Evolutionary conservation across 768 basidiomycete genomes (phyloP).

Genomic region (Lactarius trivialis): DNA sequence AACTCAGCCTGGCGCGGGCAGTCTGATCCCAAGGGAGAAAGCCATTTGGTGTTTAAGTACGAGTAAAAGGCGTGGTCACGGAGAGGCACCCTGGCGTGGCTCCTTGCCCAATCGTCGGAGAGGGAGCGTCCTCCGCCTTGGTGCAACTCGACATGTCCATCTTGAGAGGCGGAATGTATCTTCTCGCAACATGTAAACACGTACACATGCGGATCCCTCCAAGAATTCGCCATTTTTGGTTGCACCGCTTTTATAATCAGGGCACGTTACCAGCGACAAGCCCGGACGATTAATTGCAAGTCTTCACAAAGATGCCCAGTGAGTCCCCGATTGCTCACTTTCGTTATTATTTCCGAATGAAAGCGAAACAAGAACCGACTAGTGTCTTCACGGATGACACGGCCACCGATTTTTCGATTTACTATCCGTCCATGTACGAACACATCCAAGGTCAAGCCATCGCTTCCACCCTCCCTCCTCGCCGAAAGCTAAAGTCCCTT

Average conservation of each 20-base stretch:
- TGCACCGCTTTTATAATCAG: neutral
- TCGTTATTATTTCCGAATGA: neutral
- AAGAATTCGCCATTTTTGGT: neutral
- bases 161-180: neutral
- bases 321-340: neutral
- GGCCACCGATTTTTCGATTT: conserved; percentile 11
- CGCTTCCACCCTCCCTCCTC: conserved; percentile 6
- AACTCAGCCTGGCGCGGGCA: conserved; percentile 9
- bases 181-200: neutral
- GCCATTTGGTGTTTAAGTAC: conserved; percentile 23
- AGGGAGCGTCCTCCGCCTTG: neutral
- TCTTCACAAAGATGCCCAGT: neutral
- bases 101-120: neutral
- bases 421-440: conserved; percentile 17
- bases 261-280: conserved; percentile 4
- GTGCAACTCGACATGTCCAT: neutral
- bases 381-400: conserved; percentile 17
- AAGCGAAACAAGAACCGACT: neutral
- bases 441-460: conserved; percentile 1
- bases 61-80: conserved; percentile 12
- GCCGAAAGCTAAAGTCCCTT: conserved; percentile 16
- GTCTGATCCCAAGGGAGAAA: conserved; percentile 14
- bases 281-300: conserved; percentile 3
- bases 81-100: conserved; percentile 2
- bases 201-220: conserved; percentile 1